These are phyloP conservation scores for Tagetes erecta DNA, from an alignment of 129 eudicot genomes.

Conservation along the genomic window DNA sequence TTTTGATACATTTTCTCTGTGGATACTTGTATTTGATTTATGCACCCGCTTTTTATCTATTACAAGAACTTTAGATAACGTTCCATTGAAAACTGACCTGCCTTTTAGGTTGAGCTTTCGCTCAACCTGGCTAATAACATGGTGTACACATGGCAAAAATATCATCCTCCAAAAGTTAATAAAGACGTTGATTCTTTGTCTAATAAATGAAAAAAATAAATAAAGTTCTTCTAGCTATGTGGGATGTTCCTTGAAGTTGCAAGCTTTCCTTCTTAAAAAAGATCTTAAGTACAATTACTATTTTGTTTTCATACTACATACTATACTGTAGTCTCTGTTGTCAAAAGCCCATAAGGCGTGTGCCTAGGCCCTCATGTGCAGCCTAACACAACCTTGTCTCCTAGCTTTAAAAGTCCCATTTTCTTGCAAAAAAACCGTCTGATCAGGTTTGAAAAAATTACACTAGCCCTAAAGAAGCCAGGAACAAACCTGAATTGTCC, in stretches of 20 bases:
- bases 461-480: too few relatives aligned
- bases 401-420: too few relatives aligned
- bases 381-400: too few relatives aligned
- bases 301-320: neutral
- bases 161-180: neutral
- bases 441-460: too few relatives aligned
- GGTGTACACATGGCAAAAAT: neutral
- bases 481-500: too few relatives aligned
- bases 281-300: neutral
- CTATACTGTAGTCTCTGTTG: too few relatives aligned
- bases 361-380: too few relatives aligned
- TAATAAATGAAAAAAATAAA: neutral
- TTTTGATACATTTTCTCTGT: neutral
- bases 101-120: slow-evolving; percentile 17
- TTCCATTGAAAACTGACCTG: neutral
- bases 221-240: neutral
- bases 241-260: slow-evolving; percentile 10
- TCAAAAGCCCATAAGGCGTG: too few relatives aligned
- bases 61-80: slow-evolving; percentile 8
- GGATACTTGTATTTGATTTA: slow-evolving; percentile 7
- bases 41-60: slow-evolving; percentile 9
- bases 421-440: too few relatives aligned
- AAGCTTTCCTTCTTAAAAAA: neutral
- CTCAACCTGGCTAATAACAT: slow-evolving; percentile 9
- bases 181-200: neutral